Conservation (phyloP, 2,329 filamentous ascomycete species). For the Diaporthe longicolla region DNA sequence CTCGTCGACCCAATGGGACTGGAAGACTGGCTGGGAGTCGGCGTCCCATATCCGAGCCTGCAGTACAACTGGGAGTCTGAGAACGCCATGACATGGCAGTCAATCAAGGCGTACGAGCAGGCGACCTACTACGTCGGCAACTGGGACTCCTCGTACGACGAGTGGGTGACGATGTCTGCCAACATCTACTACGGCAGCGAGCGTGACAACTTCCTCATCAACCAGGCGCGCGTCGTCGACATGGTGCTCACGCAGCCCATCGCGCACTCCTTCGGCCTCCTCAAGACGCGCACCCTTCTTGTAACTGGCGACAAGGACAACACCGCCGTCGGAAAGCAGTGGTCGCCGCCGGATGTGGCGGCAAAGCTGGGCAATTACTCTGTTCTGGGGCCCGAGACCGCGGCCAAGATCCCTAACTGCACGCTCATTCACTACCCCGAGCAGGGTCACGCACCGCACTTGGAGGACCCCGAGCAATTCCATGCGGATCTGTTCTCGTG, state of each 20-base stretch:
- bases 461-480: background rate
- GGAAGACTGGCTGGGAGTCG: constrained; percentile 18
- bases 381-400: constrained; percentile 9
- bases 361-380: constrained; percentile 16
- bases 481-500: background rate
- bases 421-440: constrained; percentile 23
- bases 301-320: constrained; percentile 17
- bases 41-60: constrained; percentile 21
- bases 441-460: constrained; percentile 13
- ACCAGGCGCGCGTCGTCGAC: constrained; percentile 32
- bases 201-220: constrained; percentile 14
- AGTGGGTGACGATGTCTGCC: constrained; percentile 23
- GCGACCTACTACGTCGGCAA: constrained; percentile 24
- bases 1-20: constrained; percentile 29
- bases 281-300: background rate
- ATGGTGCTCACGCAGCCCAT: constrained; percentile 33
- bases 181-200: constrained; percentile 33
- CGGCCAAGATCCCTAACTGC: constrained; percentile 8
- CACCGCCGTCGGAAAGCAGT: constrained; percentile 23
- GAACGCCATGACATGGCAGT: constrained; percentile 17
- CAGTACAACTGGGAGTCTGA: constrained; percentile 21
- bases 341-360: constrained; percentile 16
- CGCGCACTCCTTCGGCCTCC: background rate
- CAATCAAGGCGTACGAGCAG: constrained; percentile 21
- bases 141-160: constrained; percentile 28